Evolutionary conservation across 176 grass and related monocot genomes (phyloP).

Genomic region (Bothriochloa decipiens): DNA sequence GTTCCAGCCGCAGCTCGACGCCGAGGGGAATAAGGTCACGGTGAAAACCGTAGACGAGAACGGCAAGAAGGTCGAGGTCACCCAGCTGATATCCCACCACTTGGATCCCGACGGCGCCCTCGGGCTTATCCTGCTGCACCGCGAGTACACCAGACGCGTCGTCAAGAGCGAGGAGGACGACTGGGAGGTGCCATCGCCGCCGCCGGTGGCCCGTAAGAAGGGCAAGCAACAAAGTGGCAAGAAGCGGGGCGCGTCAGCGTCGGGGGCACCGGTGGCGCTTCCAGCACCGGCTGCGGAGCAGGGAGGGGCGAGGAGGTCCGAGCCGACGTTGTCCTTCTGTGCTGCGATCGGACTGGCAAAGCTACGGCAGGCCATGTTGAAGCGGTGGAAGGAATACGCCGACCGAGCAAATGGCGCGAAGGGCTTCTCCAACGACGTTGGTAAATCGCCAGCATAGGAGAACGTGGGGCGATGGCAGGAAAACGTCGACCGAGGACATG

Average conservation of each 20-base stretch:
- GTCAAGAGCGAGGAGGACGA: neutral
- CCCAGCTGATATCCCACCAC: neutral
- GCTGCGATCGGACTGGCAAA: neutral
- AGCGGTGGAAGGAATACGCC: neutral
- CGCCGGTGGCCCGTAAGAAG: neutral
- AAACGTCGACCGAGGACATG: neutral
- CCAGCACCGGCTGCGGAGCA: neutral
- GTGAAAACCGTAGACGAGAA: neutral
- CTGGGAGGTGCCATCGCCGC: neutral
- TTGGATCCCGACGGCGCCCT: neutral
- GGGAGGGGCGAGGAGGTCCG: too few species aligned
- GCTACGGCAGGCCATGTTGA: neutral
- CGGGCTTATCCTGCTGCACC: conserved; percentile 11
- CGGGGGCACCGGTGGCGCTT: neutral
- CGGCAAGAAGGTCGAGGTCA: neutral
- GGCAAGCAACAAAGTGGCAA: neutral
- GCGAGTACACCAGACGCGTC: neutral
- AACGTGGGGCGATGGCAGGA: too few species aligned
- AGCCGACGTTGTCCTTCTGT: neutral
- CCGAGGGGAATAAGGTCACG: too few species aligned
- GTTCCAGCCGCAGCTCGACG: neutral
- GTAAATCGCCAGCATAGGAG: neutral
- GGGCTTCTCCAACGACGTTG: neutral
- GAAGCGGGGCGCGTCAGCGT: neutral
- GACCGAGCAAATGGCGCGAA: neutral